Base-by-base conservation (phyloP, 352 stramenopile species). In the Pythium pyrilobum region DNA sequence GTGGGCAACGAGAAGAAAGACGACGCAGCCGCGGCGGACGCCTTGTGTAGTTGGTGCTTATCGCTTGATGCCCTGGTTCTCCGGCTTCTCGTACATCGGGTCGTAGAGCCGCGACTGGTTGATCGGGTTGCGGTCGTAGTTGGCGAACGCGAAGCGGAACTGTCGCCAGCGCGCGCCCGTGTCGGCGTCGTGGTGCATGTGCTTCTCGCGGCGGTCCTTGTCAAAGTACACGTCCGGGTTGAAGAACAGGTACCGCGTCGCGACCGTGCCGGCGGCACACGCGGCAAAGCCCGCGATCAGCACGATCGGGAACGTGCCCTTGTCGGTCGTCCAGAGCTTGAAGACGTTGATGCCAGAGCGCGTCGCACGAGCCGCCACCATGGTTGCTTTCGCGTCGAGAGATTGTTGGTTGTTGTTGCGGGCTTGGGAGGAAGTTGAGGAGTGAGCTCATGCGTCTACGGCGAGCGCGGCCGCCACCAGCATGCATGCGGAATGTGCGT, bases 81-180 rank as follows among this genome's bases (percentile, higher is more conserved):
- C 69, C 6, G 69, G 46, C 52, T 78, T 79, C 31, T 66, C 67
- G 54, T 78, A 84, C 11, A 84, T 51, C 13, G 71, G 52, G 59
- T 87, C 73, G 59, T 79, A 84, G 53, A 78, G 69, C 25, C 65
- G 71, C n/a, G 73, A 87, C 71, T 87, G 73, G 69, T 87, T 87
- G 62, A 87, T 87, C 38, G 71, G 72, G 64, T 87, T 87, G 62
- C 73, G 71, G 53, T 73, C 46, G 23, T 84, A 61, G 57, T 84
- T 87, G 21, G 76, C 76, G 58, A 87, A 74, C 40, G 67, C 63
- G 64, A 85, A 87, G 45, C 76, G 76, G 72, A 77, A 77, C 58
- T 82, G 71, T 27, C 76, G 73, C 76, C 76, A 87, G 36, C 57
- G 24, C 20, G 62, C 52, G 11, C 76, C 76, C 7, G 51, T 59